Evolutionary conservation across 2,329 filamentous ascomycete genomes (phyloP).

Genomic region (Epicoccum nigrum): DNA sequence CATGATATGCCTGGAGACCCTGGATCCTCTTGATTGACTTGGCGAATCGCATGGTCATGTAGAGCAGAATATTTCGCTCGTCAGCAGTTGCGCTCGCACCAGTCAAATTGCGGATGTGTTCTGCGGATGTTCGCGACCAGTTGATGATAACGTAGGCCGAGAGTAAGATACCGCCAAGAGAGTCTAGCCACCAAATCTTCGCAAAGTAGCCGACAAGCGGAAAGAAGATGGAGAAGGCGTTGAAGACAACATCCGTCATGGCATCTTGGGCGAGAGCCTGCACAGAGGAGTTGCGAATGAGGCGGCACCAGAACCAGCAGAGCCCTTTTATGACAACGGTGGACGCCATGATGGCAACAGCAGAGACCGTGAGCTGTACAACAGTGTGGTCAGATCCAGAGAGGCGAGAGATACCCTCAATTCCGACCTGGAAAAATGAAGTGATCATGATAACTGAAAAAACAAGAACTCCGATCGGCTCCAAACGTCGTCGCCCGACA

Average conservation of each 20-base stretch:
- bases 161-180: constrained; percentile 77
- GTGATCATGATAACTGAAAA: constrained; percentile 89
- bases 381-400: constrained; percentile 66
- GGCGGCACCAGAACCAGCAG: constrained; percentile 86
- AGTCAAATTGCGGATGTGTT: constrained; percentile 81
- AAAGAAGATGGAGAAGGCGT: constrained; percentile 86
- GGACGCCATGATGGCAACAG: constrained; percentile 78
- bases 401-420: constrained; percentile 72
- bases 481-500: constrained; percentile 75
- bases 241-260: constrained; percentile 84
- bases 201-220: constrained; percentile 79
- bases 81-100: constrained; percentile 80
- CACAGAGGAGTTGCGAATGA: constrained; percentile 85
- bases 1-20: constrained; percentile 82
- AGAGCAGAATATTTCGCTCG: constrained; percentile 83
- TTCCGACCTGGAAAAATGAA: constrained; percentile 77
- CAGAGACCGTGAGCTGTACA: constrained; percentile 73
- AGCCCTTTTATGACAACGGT: constrained; percentile 82
- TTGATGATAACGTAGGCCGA: constrained; percentile 79
- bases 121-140: constrained; percentile 74
- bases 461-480: constrained; percentile 78
- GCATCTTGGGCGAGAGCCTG: constrained; percentile 76
- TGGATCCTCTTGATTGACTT: constrained; percentile 86
- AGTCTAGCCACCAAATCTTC: constrained; percentile 83
- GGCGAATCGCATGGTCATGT: constrained; percentile 92